phyloP scores from a whole-genome alignment of 768 basidiomycete genomes.

The Lactifluus hygrophoroides region DNA sequence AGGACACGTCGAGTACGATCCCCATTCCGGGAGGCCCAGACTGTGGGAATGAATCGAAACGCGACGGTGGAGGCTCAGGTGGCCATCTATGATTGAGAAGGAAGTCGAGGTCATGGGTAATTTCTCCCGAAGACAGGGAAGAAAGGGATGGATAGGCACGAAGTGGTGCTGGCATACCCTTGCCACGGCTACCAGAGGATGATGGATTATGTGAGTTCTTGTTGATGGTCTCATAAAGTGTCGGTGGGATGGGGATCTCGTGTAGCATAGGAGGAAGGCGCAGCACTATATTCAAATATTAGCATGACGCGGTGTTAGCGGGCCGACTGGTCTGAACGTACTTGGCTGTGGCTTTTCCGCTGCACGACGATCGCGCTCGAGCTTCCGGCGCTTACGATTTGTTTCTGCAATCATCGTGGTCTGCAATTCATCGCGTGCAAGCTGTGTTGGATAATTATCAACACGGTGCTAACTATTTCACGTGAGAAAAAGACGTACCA shows the following conservation, averaged over 20 bases:
- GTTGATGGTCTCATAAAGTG: constrained; percentile 59
- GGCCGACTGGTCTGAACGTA: constrained; percentile 28
- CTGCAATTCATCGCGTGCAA: constrained; percentile 70
- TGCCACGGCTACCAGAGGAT: constrained; percentile 18
- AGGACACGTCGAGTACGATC: constrained; percentile 12
- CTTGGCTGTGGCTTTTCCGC: constrained; percentile 70
- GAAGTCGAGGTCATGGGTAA: constrained; percentile 28
- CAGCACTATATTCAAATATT: constrained; percentile 38
- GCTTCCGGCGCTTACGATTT: constrained; percentile 71
- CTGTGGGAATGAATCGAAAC: constrained; percentile 3
- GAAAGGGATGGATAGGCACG: constrained; percentile 28
- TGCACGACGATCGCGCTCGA: constrained; percentile 80
- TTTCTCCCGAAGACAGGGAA: constrained; percentile 25
- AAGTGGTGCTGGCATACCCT: constrained; percentile 6
- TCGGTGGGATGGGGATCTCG: constrained; percentile 46
- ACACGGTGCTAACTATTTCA: background rate
- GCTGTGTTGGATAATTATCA: constrained; percentile 32
- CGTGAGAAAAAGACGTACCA: background rate
- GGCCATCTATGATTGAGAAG: constrained; percentile 23
- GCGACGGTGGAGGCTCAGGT: constrained; percentile 11
- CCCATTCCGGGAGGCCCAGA: constrained; percentile 9
- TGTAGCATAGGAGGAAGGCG: constrained; percentile 49
- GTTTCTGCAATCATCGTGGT: constrained; percentile 85
- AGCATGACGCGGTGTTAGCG: background rate
- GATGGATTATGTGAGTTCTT: constrained; percentile 41